phyloP scores from a whole-genome alignment of 441 rosid genomes.

The Bocquillonia castaneifolia region DNA sequence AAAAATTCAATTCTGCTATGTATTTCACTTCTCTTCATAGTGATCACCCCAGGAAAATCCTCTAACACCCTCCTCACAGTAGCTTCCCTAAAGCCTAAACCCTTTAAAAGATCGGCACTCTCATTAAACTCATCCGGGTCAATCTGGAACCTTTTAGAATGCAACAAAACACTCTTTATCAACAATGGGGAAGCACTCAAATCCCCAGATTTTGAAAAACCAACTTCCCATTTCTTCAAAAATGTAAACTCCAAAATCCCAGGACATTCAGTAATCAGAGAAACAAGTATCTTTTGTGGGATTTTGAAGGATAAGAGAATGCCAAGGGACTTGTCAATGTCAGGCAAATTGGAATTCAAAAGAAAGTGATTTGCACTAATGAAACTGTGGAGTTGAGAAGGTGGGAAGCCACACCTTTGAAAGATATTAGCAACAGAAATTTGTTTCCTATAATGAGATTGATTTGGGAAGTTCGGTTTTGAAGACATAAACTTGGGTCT shows the following conservation, averaged over 20 bases:
- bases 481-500: slow-evolving; percentile 20
- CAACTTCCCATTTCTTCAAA: slow-evolving; percentile 50
- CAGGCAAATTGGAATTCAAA: slow-evolving; percentile 34
- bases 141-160: slow-evolving; percentile 43
- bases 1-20: slow-evolving; percentile 45
- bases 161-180: slow-evolving; percentile 40
- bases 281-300: slow-evolving; percentile 45
- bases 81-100: slow-evolving; percentile 52
- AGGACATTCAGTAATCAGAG: slow-evolving; percentile 55
- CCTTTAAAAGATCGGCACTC: slow-evolving; percentile 34
- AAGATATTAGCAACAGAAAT: slow-evolving; percentile 60
- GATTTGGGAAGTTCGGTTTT: slow-evolving; percentile 16
- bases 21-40: slow-evolving; percentile 43
- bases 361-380: slow-evolving; percentile 38
- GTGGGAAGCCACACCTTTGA: slow-evolving; percentile 60
- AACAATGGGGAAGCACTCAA: slow-evolving; percentile 33
- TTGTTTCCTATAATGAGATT: slow-evolving; percentile 37
- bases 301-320: slow-evolving; percentile 51
- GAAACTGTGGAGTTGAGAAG: slow-evolving; percentile 44
- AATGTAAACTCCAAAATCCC: slow-evolving; percentile 50
- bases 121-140: slow-evolving; percentile 40
- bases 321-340: slow-evolving; percentile 49
- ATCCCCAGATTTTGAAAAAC: slow-evolving; percentile 26
- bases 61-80: slow-evolving; percentile 44
- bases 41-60: slow-evolving; percentile 47